These are phyloP conservation scores for Microthyrium microscopicum DNA, from an alignment of 2,329 filamentous ascomycete genomes.

Conservation along the genomic window DNA sequence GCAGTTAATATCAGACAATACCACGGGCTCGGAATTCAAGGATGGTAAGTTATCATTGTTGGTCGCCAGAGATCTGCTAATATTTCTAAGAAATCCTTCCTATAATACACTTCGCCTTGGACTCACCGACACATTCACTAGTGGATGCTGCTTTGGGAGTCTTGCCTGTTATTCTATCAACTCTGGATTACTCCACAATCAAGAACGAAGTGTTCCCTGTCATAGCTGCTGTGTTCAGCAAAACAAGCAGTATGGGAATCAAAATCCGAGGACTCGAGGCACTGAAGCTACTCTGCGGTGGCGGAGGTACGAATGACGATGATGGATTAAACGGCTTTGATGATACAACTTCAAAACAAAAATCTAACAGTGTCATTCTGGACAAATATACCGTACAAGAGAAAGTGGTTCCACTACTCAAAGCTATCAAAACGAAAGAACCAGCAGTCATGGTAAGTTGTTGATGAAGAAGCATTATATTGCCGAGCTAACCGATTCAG, in stretches of 20 bases:
- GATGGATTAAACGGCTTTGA: slow-evolving; percentile 63
- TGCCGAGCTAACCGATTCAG: slow-evolving; percentile 14
- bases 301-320: slow-evolving; percentile 35
- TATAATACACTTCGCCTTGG: slow-evolving; percentile 65
- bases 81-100: slow-evolving; percentile 60
- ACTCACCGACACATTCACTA: slow-evolving; percentile 75
- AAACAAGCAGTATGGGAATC: slow-evolving; percentile 83
- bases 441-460: slow-evolving; percentile 66
- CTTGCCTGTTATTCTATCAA: slow-evolving; percentile 63
- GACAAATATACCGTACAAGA: slow-evolving; percentile 99
- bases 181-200: slow-evolving; percentile 89
- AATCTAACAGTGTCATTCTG: slow-evolving; percentile 57
- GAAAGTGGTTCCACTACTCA: slow-evolving; percentile 81
- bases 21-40: slow-evolving; percentile 82
- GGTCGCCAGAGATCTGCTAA: not conserved
- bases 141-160: slow-evolving; percentile 73
- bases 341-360: slow-evolving; percentile 32
- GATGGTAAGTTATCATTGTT: slow-evolving; percentile 44
- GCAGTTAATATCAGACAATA: slow-evolving; percentile 58
- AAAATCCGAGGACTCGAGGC: slow-evolving; percentile 86
- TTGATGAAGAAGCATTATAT: not conserved
- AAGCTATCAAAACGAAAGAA: slow-evolving; percentile 92
- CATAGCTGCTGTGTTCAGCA: slow-evolving; percentile 77
- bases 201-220: slow-evolving; percentile 95
- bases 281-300: slow-evolving; percentile 78